Conservation (phyloP, 257 asterid genomes). For the Eucommia ulmoides region DNA sequence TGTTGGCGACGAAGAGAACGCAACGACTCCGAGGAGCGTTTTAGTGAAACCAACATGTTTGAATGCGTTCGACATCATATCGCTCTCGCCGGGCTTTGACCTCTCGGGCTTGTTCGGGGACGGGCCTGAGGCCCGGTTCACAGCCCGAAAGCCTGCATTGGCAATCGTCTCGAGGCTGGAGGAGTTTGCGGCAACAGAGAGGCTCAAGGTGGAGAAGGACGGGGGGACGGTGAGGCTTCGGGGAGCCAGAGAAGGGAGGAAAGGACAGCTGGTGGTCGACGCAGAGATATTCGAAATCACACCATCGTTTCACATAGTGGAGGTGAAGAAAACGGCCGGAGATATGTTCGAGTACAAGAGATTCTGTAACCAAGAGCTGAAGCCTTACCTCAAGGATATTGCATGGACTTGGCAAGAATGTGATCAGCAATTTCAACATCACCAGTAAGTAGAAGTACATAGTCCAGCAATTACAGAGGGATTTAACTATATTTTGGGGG, state of each 20-base stretch:
- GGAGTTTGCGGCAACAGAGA: constrained; percentile 48
- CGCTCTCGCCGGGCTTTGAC: constrained; percentile 61
- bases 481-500: too few relatives aligned
- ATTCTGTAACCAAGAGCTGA: constrained; percentile 66
- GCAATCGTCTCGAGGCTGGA: constrained; percentile 55
- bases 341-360: constrained; percentile 67
- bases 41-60: constrained; percentile 27
- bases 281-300: constrained; percentile 84
- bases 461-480: too few relatives aligned
- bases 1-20: constrained; percentile 4
- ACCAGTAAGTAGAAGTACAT: constrained; percentile 8
- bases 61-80: constrained; percentile 84
- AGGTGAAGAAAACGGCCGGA: constrained; percentile 66
- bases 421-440: constrained; percentile 13
- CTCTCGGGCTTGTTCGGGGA: constrained; percentile 65
- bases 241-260: constrained; percentile 50
- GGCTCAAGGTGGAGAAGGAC: constrained; percentile 46
- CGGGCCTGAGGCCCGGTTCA: constrained; percentile 47
- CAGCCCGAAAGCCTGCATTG: constrained; percentile 41
- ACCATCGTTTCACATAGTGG: constrained; percentile 86
- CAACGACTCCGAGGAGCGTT: too few relatives aligned
- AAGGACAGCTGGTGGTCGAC: constrained; percentile 60
- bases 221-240: constrained; percentile 61
- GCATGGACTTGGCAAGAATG: constrained; percentile 54
- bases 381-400: constrained; percentile 73